Evolutionary conservation across 805 yeast species (phyloP), one percentile per base, ranked within the genome.

Genomic region (Hanseniaspora occidentalis): DNA sequence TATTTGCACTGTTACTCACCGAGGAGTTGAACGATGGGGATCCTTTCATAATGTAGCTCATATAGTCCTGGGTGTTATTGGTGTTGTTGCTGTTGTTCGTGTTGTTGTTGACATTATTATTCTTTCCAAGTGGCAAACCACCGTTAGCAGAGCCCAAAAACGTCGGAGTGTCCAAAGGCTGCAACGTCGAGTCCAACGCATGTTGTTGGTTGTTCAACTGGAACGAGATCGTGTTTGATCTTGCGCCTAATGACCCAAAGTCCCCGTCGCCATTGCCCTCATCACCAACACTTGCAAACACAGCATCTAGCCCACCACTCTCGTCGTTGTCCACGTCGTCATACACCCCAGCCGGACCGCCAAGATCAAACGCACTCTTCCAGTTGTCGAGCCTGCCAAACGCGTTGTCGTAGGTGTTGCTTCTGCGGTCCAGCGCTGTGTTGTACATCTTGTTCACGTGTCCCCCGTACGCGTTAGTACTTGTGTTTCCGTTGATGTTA

Each of bases 341-440:
- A 11, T 20, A 16, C 7, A 38, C 16, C 11, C 21, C 40, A 19
- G 2, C 19, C 4, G 13, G 14, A 18, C 18, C 5, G 14, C n/a
- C 11, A 22, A 16, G 14, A 8, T 22, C 37, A 23, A 29, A 29
- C 16, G 14, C 17, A 21, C 14, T 16, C 29, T 23, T 35, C 31
- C 31, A 20, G n/a, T 35, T 22, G 31, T 13, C 29, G 10, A 16
- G 16, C 14, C 38, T 26, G 2, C 20, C 27, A 18, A 35, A 20
- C 8, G n/a, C 31, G 16, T 40, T 36, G 10, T 38, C 39, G n/a
- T 40, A 40, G 5, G 39, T 40, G 23, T 40, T 40, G n/a, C 38
- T 35, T 31, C 42, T 40, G 14, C 10, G 29, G 8, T 40, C 42
- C 16, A 22, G 19, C 5, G 31, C 24, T 11, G 19, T 9, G 6